Conservation (phyloP, 164 flowering plant species). For the Kalanchoe fedtschenkoi region DNA sequence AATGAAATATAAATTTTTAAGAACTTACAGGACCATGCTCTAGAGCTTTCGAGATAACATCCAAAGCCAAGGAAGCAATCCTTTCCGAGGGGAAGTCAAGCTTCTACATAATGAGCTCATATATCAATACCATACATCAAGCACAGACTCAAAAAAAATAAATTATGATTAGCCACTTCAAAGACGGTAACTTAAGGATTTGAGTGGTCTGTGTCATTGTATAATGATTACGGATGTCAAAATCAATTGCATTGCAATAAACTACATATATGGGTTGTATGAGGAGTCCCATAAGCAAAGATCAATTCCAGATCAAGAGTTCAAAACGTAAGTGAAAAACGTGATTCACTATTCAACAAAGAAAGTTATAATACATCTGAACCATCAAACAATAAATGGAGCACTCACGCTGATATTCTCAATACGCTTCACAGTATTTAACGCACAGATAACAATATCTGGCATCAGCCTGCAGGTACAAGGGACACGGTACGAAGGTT, state of each 20-base stretch:
- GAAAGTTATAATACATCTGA: not conserved
- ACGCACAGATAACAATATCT: constrained; percentile 37
- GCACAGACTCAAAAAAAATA: constrained; percentile 1
- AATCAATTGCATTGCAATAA: too few species aligned
- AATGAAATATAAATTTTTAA: not conserved
- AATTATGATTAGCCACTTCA: not conserved
- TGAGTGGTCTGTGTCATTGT: too few species aligned
- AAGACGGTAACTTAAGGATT: not conserved
- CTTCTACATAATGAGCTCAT: constrained; percentile 31
- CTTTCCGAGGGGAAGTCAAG: constrained; percentile 54
- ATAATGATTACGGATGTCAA: too few species aligned
- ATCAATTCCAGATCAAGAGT: not conserved
- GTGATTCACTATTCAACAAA: not conserved
- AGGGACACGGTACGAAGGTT: constrained; percentile 5
- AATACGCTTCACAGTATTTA: constrained; percentile 41
- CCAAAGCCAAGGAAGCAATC: constrained; percentile 57
- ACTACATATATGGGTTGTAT: not conserved
- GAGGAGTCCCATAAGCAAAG: not conserved
- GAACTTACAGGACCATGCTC: constrained; percentile 73
- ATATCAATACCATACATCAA: not conserved
- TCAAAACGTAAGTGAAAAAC: not conserved
- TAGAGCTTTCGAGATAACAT: constrained; percentile 59
- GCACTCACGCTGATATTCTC: constrained; percentile 41
- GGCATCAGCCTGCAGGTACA: constrained; percentile 58
- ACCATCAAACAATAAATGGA: not conserved